phyloP scores from a whole-genome alignment of 1,284 basidiomycete species.

The Thelephora terrestris region DNA sequence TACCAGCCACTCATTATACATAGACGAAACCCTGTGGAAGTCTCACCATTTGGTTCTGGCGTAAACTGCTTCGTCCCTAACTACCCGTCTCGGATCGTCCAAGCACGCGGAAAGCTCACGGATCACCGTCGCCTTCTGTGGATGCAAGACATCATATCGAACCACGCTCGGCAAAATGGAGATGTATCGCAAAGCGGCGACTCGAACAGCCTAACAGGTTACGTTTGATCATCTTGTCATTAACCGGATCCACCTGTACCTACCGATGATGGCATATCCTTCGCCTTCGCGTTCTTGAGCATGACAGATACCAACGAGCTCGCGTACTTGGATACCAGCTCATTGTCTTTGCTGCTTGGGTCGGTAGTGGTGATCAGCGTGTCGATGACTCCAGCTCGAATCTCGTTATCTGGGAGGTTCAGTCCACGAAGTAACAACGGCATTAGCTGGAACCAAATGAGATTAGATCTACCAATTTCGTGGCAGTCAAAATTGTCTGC shows the following conservation, averaged over 20 bases:
- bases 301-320: constrained; percentile 62
- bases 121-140: constrained; percentile 63
- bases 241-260: constrained; percentile 12
- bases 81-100: constrained; percentile 77
- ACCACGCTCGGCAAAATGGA: constrained; percentile 63
- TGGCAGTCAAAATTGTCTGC: constrained; percentile 13
- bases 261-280: constrained; percentile 46
- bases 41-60: constrained; percentile 53
- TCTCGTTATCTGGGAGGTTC: constrained; percentile 60
- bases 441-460: constrained; percentile 51
- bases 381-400: constrained; percentile 74
- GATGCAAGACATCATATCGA: constrained; percentile 72
- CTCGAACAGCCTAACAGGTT: constrained; percentile 52
- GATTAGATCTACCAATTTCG: neutral
- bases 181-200: constrained; percentile 68
- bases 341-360: constrained; percentile 32
- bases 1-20: neutral
- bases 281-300: constrained; percentile 46
- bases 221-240: neutral
- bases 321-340: constrained; percentile 56
- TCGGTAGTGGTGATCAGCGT: constrained; percentile 68
- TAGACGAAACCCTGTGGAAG: neutral
- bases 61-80: constrained; percentile 82
- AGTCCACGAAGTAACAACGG: constrained; percentile 85
- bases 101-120: constrained; percentile 63